These are phyloP conservation scores for Ceratocystis eucalypticola DNA, from an alignment of 2,329 filamentous ascomycete species.

Conservation along the genomic window DNA sequence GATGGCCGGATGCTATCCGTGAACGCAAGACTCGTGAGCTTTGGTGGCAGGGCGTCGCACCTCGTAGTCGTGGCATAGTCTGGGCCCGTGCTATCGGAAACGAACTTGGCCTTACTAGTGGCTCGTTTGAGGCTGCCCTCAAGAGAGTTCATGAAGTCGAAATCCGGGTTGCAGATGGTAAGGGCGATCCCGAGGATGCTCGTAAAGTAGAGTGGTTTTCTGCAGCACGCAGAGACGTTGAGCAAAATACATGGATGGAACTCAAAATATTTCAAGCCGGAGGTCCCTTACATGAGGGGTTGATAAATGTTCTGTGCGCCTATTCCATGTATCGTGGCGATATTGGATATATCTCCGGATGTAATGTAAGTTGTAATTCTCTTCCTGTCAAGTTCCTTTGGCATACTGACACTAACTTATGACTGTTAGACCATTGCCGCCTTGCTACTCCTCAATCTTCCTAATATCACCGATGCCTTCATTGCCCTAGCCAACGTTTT, in stretches of 20 bases:
- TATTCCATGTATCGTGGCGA: slow-evolving; percentile 74
- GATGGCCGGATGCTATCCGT: slow-evolving; percentile 58
- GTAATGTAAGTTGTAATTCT: slow-evolving; percentile 45
- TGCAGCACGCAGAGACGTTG: slow-evolving; percentile 50
- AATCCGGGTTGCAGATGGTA: slow-evolving; percentile 38
- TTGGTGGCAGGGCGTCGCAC: slow-evolving; percentile 70
- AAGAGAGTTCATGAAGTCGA: slow-evolving; percentile 52
- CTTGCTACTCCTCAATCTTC: slow-evolving; percentile 57
- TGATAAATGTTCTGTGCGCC: slow-evolving; percentile 62
- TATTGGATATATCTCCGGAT: slow-evolving; percentile 62
- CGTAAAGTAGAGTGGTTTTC: slow-evolving; percentile 47
- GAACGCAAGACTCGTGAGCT: slow-evolving; percentile 59
- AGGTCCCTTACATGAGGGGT: slow-evolving; percentile 51
- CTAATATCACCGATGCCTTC: slow-evolving; percentile 50
- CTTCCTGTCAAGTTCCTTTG: slow-evolving; percentile 17
- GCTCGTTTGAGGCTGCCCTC: slow-evolving; percentile 58
- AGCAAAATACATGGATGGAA: slow-evolving; percentile 53
- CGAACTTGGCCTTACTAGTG: slow-evolving; percentile 51
- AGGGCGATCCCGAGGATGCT: slow-evolving; percentile 40
- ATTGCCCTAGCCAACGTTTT: slow-evolving; percentile 61
- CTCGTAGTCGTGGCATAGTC: slow-evolving; percentile 53
- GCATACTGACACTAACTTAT: slow-evolving; percentile 23
- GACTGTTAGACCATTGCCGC: slow-evolving; percentile 54
- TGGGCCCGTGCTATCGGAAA: slow-evolving; percentile 64
- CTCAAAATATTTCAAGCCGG: slow-evolving; percentile 56